phyloP scores from a whole-genome alignment of 2,329 filamentous ascomycete genomes.

The Fusarium albidum region DNA sequence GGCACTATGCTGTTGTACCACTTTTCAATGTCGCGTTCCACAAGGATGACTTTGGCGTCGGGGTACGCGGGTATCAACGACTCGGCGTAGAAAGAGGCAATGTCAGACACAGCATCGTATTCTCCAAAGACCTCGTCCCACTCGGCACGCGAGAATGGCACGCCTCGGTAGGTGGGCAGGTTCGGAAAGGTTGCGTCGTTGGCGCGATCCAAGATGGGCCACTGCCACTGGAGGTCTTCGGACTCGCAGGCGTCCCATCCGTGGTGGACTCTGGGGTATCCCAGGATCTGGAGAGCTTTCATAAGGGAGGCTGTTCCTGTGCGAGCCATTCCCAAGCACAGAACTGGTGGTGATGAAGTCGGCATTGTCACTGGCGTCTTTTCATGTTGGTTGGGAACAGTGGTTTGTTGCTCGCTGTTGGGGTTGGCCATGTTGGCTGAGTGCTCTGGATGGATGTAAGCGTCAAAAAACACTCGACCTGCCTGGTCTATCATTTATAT shows the following conservation, averaged over 20 bases:
- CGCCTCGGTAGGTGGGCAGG: constrained; percentile 30
- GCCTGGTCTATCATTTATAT: too few relatives aligned
- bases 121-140: constrained; percentile 39
- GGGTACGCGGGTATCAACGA: constrained; percentile 42
- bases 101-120: constrained; percentile 40
- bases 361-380: not conserved
- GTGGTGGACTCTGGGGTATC: constrained; percentile 25
- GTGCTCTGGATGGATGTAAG: too few relatives aligned
- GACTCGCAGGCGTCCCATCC: constrained; percentile 20
- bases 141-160: constrained; percentile 22
- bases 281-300: constrained; percentile 23
- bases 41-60: constrained; percentile 41
- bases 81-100: constrained; percentile 34
- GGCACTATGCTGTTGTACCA: constrained; percentile 39
- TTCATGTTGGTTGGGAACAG: too few relatives aligned
- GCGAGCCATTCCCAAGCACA: constrained; percentile 20
- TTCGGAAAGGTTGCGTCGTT: constrained; percentile 20
- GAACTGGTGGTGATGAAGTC: not conserved
- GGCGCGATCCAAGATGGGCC: constrained; percentile 21
- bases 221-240: constrained; percentile 19
- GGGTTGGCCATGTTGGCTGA: too few relatives aligned
- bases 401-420: too few relatives aligned
- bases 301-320: constrained; percentile 29
- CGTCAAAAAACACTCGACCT: too few relatives aligned
- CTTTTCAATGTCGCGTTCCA: constrained; percentile 39